phyloP scores from a whole-genome alignment of 2,329 filamentous ascomycete genomes.

The Botryosphaeria dothidea region DNA sequence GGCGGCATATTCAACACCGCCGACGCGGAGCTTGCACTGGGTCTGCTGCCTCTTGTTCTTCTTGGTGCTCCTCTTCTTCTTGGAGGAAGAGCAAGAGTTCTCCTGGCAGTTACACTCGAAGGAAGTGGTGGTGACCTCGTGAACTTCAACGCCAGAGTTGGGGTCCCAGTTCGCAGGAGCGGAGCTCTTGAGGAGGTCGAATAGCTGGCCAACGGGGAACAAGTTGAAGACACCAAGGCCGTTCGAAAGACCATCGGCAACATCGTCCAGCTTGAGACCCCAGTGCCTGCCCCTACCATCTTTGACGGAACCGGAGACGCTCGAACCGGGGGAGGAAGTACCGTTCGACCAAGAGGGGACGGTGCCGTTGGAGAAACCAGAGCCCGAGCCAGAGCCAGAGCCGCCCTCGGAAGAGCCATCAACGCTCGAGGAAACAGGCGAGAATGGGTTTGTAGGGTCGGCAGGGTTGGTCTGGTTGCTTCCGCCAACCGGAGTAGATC shows the following conservation, averaged over 20 bases:
- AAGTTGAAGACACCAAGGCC: constrained; percentile 3
- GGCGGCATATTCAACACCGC: constrained; percentile 13
- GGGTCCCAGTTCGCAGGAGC: background rate
- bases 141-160: background rate
- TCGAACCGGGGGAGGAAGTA: background rate
- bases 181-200: constrained; percentile 3
- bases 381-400: background rate
- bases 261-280: background rate
- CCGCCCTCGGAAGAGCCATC: background rate
- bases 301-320: background rate
- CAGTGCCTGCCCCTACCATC: constrained; percentile 11
- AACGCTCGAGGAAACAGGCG: background rate
- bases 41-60: constrained; percentile 14
- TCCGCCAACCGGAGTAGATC: background rate
- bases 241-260: background rate
- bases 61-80: background rate
- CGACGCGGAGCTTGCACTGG: background rate
- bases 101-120: background rate
- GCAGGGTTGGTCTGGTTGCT: background rate
- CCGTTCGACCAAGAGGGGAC: background rate
- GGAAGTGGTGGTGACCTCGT: background rate
- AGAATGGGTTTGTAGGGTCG: background rate
- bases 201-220: background rate
- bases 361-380: background rate
- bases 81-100: background rate